Evolutionary conservation across 208 protist genomes (phyloP), one percentile per base, ranked within the genome.

Genomic region (Willaertia magna): DNA sequence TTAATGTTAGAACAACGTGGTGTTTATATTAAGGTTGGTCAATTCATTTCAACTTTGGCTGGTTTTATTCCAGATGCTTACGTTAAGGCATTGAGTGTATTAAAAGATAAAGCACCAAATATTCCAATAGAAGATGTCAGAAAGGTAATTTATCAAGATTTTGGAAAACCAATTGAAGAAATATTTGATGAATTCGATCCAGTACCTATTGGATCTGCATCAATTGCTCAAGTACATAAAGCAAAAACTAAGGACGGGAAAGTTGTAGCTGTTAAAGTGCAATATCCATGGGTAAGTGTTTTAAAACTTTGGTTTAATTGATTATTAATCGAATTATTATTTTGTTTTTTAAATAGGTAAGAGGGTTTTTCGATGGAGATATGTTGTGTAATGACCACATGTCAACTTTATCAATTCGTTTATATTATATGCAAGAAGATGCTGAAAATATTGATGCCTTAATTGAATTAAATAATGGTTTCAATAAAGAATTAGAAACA

Each of bases 241-340:
- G 83, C 83, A 11, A 14, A 18, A 39, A 39, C 34, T 2, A 85
- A 74, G n/a, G 49, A 74, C n/a, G 81, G 89, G 26, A 14, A 40
- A 34, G 82, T 89, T n/a, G 90, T 94, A 2, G 92, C 92, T 4
- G 91, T 94, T 34, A 94, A 94, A 75, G 86, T 91, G 11, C 89
- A 90, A 81, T 88, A 87, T 48, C 86, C 87, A 84, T 84, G 51
- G 14, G n/a, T n/a, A n/a, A n/a, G n/a, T n/a, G n/a, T n/a, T n/a
- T n/a, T n/a, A n/a, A n/a, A n/a, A n/a, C n/a, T n/a, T n/a, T n/a
- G n/a, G n/a, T n/a, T n/a, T n/a, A n/a, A n/a, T n/a, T n/a, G n/a
- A n/a, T n/a, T n/a, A n/a, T n/a, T n/a, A n/a, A n/a, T n/a, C n/a
- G n/a, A n/a, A n/a, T n/a, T n/a, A n/a, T n/a, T n/a, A n/a, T n/a